A percentile compares a stretch with the other conserved stretches of the same genome.
Evolutionary conservation across 768 basidiomycete species (phyloP).

Genomic region (Cystobasidium onofrii): DNA sequence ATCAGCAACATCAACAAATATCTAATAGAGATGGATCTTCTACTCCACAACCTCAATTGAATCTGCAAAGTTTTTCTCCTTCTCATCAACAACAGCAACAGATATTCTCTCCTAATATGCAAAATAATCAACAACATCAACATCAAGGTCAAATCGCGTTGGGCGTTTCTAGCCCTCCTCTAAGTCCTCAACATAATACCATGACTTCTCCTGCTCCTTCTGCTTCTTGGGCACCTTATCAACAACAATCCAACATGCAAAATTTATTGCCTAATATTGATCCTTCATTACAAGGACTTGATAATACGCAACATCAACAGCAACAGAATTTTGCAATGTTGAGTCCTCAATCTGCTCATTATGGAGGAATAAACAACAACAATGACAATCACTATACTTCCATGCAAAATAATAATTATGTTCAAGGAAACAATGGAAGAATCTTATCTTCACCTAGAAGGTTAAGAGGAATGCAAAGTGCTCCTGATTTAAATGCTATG

Average conservation of each 20-base stretch:
- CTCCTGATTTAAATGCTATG: slow-evolving; percentile 27
- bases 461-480: slow-evolving; percentile 27
- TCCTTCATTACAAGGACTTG: not conserved
- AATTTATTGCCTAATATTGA: not conserved
- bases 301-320: not conserved
- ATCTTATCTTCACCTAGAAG: slow-evolving; percentile 22
- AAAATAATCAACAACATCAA: slow-evolving; percentile 8
- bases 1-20: too few species aligned
- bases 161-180: slow-evolving; percentile 7
- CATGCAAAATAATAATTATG: not conserved
- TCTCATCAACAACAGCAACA: not conserved
- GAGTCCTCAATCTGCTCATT: slow-evolving; percentile 13
- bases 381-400: not conserved
- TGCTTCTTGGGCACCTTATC: not conserved
- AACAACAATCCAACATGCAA: slow-evolving; percentile 2
- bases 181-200: not conserved
- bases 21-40: not conserved
- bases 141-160: not conserved
- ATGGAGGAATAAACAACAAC: not conserved
- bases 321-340: not conserved
- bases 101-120: not conserved
- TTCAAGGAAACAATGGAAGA: not conserved
- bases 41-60: not conserved
- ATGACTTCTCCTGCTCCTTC: slow-evolving; percentile 5
- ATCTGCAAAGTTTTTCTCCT: not conserved